A percentile compares a stretch with the other conserved stretches of the same genome.
Conservation (phyloP, 805 yeast species). For the Lipomyces anomalus region DNA sequence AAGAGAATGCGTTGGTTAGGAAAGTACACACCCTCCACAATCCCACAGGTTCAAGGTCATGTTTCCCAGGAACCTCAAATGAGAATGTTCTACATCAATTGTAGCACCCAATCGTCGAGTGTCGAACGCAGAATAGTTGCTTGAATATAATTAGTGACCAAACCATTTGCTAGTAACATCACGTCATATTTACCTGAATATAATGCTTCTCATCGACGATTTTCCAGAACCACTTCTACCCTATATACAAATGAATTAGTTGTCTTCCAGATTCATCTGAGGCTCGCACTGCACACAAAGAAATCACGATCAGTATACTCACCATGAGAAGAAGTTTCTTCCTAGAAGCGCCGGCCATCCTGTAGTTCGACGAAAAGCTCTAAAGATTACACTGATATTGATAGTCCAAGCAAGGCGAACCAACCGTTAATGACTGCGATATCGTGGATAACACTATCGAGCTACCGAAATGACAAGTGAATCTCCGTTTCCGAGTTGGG, state of each 20-base stretch:
- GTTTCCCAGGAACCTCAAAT: slow-evolving; percentile 83
- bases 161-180: background rate
- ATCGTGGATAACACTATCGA: no score
- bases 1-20: no score
- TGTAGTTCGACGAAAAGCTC: no score
- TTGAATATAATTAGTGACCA: slow-evolving; percentile 1
- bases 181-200: slow-evolving; percentile 45
- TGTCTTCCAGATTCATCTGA: background rate
- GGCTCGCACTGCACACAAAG: background rate
- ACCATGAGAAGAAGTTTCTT: slow-evolving; percentile 61
- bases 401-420: no score
- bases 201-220: slow-evolving; percentile 94
- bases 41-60: slow-evolving; percentile 97
- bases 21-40: slow-evolving; percentile 64
- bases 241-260: slow-evolving; percentile 3
- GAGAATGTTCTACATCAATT: slow-evolving; percentile 97
- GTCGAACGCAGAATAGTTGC: slow-evolving; percentile 94
- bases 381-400: no score
- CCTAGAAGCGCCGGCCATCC: slow-evolving; percentile 32
- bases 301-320: slow-evolving; percentile 15
- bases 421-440: no score
- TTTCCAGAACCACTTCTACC: slow-evolving; percentile 90
- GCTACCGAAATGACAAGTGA: no score
- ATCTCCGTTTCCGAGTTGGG: no score
- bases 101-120: slow-evolving; percentile 95